A percentile compares a stretch with the other conserved stretches of the same genome.
Conservation (phyloP, 208 protist genomes). For the Leishmania gerbilli region DNA sequence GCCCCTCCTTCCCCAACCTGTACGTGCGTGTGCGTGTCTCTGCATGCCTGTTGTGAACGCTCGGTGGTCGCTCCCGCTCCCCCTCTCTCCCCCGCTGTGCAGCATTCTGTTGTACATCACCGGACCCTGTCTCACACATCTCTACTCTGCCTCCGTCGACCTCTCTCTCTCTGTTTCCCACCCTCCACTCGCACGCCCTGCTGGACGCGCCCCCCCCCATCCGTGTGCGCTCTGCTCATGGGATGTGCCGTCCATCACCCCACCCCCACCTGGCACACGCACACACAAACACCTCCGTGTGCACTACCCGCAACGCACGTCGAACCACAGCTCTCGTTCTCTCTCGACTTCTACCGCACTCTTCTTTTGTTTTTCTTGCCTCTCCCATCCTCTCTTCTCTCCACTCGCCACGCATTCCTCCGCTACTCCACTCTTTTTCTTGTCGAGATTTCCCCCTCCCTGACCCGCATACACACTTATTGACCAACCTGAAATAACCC, state of each 20-base stretch:
- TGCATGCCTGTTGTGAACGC: background rate
- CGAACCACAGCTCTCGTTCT: background rate
- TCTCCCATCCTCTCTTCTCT: background rate
- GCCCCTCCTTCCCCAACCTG: background rate
- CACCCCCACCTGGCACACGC: background rate
- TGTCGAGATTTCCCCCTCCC: background rate
- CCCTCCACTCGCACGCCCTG: background rate
- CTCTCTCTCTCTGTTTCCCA: background rate
- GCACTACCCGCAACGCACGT: background rate
- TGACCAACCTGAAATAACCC: background rate
- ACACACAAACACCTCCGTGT: background rate
- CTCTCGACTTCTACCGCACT: background rate
- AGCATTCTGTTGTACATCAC: background rate
- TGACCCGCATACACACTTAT: background rate
- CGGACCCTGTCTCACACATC: background rate
- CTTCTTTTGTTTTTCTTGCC: background rate
- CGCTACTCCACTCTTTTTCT: background rate
- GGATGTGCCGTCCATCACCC: background rate
- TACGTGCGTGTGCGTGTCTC: background rate
- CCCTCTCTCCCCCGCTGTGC: background rate
- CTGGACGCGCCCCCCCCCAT: background rate
- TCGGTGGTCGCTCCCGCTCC: background rate
- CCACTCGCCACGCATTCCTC: background rate
- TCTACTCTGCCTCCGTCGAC: background rate
- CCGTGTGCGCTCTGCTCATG: background rate